A percentile compares a stretch with the other conserved stretches of the same genome.
phyloP scores from a whole-genome alignment of 108 stramenopile genomes.

The Discostella stelligeroides region DNA sequence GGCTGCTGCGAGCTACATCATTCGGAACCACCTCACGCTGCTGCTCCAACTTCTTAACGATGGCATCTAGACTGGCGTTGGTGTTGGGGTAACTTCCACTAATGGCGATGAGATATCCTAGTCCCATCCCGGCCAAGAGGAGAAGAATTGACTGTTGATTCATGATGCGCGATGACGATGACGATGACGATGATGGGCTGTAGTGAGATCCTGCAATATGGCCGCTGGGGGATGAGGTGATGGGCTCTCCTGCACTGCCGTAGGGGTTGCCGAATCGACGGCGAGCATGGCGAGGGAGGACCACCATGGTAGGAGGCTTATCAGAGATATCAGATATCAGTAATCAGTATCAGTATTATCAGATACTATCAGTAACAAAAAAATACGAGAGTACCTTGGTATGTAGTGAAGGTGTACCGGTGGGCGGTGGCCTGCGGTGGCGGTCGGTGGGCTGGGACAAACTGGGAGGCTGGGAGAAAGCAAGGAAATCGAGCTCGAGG shows the following conservation, averaged over 20 bases:
- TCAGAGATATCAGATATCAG: too few relatives aligned
- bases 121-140: slow-evolving; percentile 38
- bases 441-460: too few relatives aligned
- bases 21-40: not conserved
- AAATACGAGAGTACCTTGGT: too few relatives aligned
- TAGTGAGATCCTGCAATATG: not conserved
- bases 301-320: slow-evolving; percentile 11
- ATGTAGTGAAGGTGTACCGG: too few relatives aligned
- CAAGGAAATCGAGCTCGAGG: too few relatives aligned
- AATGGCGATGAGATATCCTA: slow-evolving; percentile 44
- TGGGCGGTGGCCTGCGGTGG: too few relatives aligned
- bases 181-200: not conserved
- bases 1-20: slow-evolving; percentile 10
- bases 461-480: too few relatives aligned
- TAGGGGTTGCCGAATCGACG: slow-evolving; percentile 12
- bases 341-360: too few relatives aligned
- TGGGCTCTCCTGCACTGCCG: too few relatives aligned
- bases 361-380: too few relatives aligned
- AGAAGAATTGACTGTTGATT: slow-evolving; percentile 28
- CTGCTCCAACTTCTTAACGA: slow-evolving; percentile 38
- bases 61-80: slow-evolving; percentile 39
- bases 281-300: slow-evolving; percentile 17
- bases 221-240: not conserved
- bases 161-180: slow-evolving; percentile 6
- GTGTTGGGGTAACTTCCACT: slow-evolving; percentile 12